Evolutionary conservation across 306 rosid species (phyloP).

Genomic region (Castanea crenata): DNA sequence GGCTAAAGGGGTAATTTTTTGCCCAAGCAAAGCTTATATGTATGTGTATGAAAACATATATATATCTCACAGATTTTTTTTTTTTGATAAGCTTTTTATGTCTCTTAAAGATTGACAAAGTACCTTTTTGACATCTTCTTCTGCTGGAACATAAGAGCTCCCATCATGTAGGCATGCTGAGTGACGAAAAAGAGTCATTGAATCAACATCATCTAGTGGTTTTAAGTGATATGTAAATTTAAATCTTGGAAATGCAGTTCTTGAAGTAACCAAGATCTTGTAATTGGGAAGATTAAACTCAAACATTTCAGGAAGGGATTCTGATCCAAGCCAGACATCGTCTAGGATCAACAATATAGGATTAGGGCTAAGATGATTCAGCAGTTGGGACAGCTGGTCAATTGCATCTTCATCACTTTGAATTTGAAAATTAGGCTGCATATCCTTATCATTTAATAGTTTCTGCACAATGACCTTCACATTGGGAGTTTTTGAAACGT

Average conservation of each 20-base stretch:
- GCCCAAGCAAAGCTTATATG: too few species aligned
- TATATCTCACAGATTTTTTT: too few species aligned
- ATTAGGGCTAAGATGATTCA: conserved; percentile 17
- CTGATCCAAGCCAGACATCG: conserved; percentile 67
- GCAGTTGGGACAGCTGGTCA: conserved; percentile 25
- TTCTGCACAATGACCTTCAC: conserved; percentile 37
- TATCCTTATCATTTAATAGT: conserved; percentile 26
- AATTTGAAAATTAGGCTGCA: conserved; percentile 32
- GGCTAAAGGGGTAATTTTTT: background rate
- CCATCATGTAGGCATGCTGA: conserved; percentile 32
- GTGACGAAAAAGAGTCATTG: conserved; percentile 41
- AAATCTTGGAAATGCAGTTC: conserved; percentile 33
- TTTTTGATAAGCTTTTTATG: too few species aligned
- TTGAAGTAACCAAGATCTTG: conserved; percentile 69
- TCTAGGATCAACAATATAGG: conserved; percentile 54
- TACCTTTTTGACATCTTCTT: conserved; percentile 40
- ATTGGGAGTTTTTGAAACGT: conserved; percentile 37
- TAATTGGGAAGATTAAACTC: conserved; percentile 25
- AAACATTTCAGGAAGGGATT: conserved; percentile 42
- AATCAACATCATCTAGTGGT: conserved; percentile 36
- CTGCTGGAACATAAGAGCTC: conserved; percentile 15
- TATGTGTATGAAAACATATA: too few species aligned
- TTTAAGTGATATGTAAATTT: conserved; percentile 22
- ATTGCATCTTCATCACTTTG: conserved; percentile 38
- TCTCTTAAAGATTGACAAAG: background rate